Evolutionary conservation across 2,329 filamentous ascomycete species (phyloP).

Genomic region (Tolypocladium sp.): DNA sequence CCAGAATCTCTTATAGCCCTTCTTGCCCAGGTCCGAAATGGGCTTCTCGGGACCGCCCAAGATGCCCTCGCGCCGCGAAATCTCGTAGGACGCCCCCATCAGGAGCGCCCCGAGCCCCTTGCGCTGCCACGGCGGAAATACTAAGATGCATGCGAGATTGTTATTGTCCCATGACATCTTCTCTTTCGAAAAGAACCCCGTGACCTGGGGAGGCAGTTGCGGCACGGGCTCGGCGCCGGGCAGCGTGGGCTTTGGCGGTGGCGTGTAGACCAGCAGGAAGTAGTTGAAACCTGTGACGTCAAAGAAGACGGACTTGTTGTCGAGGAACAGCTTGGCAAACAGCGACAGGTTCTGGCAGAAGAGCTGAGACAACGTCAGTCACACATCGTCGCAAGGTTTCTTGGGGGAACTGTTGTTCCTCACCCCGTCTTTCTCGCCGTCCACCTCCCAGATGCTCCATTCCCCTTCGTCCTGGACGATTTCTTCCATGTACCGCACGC

Average conservation of each 20-base stretch:
- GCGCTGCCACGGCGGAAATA: slow-evolving; percentile 93
- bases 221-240: slow-evolving; percentile 3
- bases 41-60: slow-evolving; percentile 92
- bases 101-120: slow-evolving; percentile 80
- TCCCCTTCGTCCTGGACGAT: slow-evolving; percentile 53
- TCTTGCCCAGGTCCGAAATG: slow-evolving; percentile 74
- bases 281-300: slow-evolving; percentile 92
- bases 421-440: slow-evolving; percentile 75
- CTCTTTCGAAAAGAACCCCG: slow-evolving; percentile 98
- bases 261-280: slow-evolving; percentile 76
- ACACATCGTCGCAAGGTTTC: not conserved
- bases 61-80: slow-evolving; percentile 72
- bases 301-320: slow-evolving; percentile 98
- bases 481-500: slow-evolving; percentile 30
- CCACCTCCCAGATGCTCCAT: slow-evolving; percentile 86
- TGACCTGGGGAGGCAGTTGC: slow-evolving; percentile 36
- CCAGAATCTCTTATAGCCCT: slow-evolving; percentile 82
- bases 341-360: slow-evolving; percentile 94
- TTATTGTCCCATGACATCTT: slow-evolving; percentile 99
- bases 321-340: slow-evolving; percentile 94
- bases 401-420: slow-evolving; percentile 17
- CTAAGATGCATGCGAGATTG: slow-evolving; percentile 89
- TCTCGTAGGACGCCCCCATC: slow-evolving; percentile 89
- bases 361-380: slow-evolving; percentile 35
- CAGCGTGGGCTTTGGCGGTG: slow-evolving; percentile 16